phyloP scores from a whole-genome alignment of 108 stramenopile genomes.

The Fistulifera pelliculosa region DNA sequence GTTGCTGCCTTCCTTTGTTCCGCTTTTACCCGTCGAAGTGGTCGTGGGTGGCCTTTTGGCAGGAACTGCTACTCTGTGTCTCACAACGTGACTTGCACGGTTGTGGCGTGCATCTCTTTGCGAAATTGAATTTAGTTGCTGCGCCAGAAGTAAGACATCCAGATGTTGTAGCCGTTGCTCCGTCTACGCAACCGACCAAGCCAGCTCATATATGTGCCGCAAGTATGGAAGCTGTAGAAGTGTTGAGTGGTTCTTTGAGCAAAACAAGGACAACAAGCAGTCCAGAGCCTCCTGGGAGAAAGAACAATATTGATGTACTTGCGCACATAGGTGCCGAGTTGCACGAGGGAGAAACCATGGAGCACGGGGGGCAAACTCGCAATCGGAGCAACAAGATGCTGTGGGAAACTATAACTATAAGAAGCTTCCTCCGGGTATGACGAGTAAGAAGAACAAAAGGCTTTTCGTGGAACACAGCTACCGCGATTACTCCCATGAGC shows the following conservation, averaged over 20 bases:
- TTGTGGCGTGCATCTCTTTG: slow-evolving; percentile 1
- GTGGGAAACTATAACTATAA: slow-evolving; percentile 21
- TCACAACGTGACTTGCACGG: not conserved
- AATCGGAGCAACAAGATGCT: not conserved
- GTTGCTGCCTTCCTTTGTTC: slow-evolving; percentile 14
- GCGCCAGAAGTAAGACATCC: not conserved
- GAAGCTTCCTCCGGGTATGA: slow-evolving; percentile 35
- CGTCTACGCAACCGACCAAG: not conserved
- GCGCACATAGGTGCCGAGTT: slow-evolving; percentile 37
- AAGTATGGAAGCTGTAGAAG: not conserved
- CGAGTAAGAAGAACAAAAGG: slow-evolving; percentile 31
- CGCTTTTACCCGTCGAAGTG: slow-evolving; percentile 18
- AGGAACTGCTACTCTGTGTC: not conserved
- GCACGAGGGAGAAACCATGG: slow-evolving; percentile 6
- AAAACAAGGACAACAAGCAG: not conserved
- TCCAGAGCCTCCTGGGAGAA: too few relatives aligned
- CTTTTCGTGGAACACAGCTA: slow-evolving; percentile 32
- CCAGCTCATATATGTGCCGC: not conserved
- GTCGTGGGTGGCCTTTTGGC: slow-evolving; percentile 26
- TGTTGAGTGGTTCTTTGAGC: too few relatives aligned
- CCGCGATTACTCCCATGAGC: slow-evolving; percentile 28
- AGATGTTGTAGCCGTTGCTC: not conserved
- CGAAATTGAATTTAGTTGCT: not conserved
- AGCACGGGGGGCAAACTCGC: not conserved
- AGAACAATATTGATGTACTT: slow-evolving; percentile 32